phyloP scores from a whole-genome alignment of 2,329 filamentous ascomycete genomes.

The Chalara sp. region DNA sequence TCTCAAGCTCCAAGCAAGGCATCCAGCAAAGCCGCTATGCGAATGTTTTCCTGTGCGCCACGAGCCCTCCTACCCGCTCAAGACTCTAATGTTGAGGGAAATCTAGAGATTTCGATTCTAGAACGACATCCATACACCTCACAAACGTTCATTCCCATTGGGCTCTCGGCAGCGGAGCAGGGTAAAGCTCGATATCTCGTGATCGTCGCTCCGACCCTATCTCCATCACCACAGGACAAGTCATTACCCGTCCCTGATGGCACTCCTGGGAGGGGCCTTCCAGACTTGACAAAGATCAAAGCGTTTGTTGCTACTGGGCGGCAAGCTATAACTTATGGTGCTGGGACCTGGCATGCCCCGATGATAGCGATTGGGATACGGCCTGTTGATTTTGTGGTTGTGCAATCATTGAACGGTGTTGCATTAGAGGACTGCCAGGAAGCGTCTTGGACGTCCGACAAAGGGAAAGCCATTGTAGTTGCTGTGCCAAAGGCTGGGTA shows the following conservation, averaged over 20 bases:
- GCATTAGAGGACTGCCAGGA: constrained; percentile 84
- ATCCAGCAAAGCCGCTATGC: constrained; percentile 60
- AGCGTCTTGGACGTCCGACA: constrained; percentile 33
- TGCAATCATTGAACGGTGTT: constrained; percentile 83
- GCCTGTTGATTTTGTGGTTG: constrained; percentile 78
- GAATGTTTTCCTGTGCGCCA: constrained; percentile 82
- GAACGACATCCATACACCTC: constrained; percentile 92
- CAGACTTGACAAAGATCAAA: constrained; percentile 62
- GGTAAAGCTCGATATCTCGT: constrained; percentile 63
- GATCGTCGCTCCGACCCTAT: constrained; percentile 76
- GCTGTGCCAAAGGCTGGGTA: constrained; percentile 10
- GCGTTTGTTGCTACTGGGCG: constrained; percentile 73
- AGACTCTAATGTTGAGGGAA: constrained; percentile 14
- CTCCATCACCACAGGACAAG: constrained; percentile 32
- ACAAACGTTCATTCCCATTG: constrained; percentile 84
- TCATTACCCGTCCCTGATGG: constrained; percentile 34
- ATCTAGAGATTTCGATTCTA: constrained; percentile 66
- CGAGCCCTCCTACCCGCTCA: constrained; percentile 40
- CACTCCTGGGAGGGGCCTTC: constrained; percentile 37
- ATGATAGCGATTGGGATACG: constrained; percentile 77
- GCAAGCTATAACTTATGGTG: constrained; percentile 86
- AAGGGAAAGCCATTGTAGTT: constrained; percentile 10
- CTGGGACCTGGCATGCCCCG: constrained; percentile 90
- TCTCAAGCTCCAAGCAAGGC: constrained; percentile 51
- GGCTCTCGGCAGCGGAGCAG: constrained; percentile 38